These are phyloP conservation scores for Didymella keratinophila DNA, from an alignment of 2,329 filamentous ascomycete genomes.

Conservation along the genomic window DNA sequence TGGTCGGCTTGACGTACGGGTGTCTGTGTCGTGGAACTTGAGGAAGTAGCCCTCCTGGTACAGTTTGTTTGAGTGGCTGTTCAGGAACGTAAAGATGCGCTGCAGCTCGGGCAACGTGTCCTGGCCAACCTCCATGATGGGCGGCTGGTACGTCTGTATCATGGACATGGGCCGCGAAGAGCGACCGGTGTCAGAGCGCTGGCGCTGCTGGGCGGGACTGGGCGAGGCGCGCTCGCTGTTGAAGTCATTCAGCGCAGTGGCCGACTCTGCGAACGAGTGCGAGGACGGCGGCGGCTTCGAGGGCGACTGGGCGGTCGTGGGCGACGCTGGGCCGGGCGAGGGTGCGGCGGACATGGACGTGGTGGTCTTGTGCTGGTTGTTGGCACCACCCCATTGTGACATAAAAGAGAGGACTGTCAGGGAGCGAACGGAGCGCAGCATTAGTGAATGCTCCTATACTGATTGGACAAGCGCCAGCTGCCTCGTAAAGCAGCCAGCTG, in stretches of 20 bases:
- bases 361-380: slow-evolving; percentile 45
- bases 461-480: slow-evolving; percentile 11
- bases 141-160: slow-evolving; percentile 84
- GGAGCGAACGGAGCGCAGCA: slow-evolving; percentile 35
- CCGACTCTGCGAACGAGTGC: slow-evolving; percentile 36
- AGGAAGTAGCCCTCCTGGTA: slow-evolving; percentile 98
- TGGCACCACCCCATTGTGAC: slow-evolving; percentile 72
- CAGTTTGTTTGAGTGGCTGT: slow-evolving; percentile 93
- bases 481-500: slow-evolving; percentile 17
- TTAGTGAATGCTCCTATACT: slow-evolving; percentile 33
- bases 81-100: slow-evolving; percentile 92
- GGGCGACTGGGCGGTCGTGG: slow-evolving; percentile 42
- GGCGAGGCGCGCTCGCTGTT: slow-evolving; percentile 37
- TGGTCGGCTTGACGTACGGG: slow-evolving; percentile 66
- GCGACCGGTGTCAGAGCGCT: slow-evolving; percentile 58
- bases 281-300: slow-evolving; percentile 34
- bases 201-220: slow-evolving; percentile 47
- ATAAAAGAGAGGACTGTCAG: slow-evolving; percentile 83
- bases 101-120: slow-evolving; percentile 92
- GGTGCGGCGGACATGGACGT: slow-evolving; percentile 31
- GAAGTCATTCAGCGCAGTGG: slow-evolving; percentile 42
- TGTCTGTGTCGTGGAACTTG: slow-evolving; percentile 94
- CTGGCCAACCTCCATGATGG: slow-evolving; percentile 81
- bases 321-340: slow-evolving; percentile 46
- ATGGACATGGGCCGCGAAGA: slow-evolving; percentile 81